Percentiles rank a stretch among this genome's conserved stretches.
Evolutionary conservation across 768 basidiomycete species (phyloP).

Genomic region (Tricholoma furcatifolium): DNA sequence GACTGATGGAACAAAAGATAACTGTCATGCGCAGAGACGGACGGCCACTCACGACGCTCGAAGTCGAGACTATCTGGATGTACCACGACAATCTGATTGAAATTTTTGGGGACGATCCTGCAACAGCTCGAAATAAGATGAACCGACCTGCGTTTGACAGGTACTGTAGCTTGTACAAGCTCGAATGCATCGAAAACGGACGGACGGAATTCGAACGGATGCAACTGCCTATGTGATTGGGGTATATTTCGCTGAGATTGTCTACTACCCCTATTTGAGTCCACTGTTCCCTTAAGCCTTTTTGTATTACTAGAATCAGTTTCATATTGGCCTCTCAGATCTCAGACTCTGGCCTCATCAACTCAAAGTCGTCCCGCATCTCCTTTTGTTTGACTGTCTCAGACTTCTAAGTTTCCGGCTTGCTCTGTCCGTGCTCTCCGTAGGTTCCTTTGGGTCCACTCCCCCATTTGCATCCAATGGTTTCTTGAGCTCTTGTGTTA

Average conservation of each 20-base stretch:
- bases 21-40: slow-evolving; percentile 15
- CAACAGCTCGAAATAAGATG: background rate
- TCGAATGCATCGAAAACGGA: background rate
- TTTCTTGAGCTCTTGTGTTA: background rate
- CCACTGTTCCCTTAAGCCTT: too few relatives aligned
- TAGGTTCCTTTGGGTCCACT: too few relatives aligned
- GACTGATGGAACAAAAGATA: background rate
- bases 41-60: slow-evolving; percentile 9
- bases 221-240: slow-evolving; percentile 6
- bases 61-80: slow-evolving; percentile 28
- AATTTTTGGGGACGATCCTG: slow-evolving; percentile 19
- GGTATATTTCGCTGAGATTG: too few relatives aligned
- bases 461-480: too few relatives aligned
- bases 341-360: too few relatives aligned
- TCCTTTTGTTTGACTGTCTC: too few relatives aligned
- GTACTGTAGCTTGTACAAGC: slow-evolving; percentile 6
- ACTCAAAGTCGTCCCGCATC: too few relatives aligned
- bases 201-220: background rate
- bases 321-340: background rate
- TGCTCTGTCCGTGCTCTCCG: too few relatives aligned
- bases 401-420: too few relatives aligned
- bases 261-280: too few relatives aligned
- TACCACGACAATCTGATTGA: slow-evolving; percentile 30
- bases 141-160: slow-evolving; percentile 7
- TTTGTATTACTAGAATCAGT: background rate